These are phyloP conservation scores for Nyctanthes arbortristis DNA, from an alignment of 257 asterid species.

Conservation along the genomic window DNA sequence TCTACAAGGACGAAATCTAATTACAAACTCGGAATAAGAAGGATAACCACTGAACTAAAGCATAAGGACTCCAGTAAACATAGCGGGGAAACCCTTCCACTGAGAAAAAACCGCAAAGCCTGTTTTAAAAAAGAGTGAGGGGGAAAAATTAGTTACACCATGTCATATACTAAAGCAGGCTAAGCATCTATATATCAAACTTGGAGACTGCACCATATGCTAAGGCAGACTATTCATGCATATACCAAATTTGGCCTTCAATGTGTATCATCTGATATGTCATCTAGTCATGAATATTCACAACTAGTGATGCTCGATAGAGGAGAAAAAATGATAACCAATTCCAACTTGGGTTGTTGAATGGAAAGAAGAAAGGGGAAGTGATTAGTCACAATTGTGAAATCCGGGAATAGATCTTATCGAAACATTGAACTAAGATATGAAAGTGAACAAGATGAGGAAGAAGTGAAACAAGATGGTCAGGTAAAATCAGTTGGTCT, in stretches of 20 bases:
- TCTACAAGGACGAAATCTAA: slow-evolving; percentile 23
- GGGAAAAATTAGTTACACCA: neutral
- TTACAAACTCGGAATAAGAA: slow-evolving; percentile 15
- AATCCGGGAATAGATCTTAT: too few species aligned
- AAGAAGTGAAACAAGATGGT: too few species aligned
- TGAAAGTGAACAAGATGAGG: too few species aligned
- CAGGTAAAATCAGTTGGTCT: too few species aligned
- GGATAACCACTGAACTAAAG: slow-evolving; percentile 21
- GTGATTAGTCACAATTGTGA: too few species aligned
- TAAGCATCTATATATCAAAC: neutral
- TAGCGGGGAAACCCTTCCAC: slow-evolving; percentile 22
- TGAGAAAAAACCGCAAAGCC: slow-evolving; percentile 28
- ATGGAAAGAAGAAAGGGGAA: too few species aligned
- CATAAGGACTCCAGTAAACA: slow-evolving; percentile 21
- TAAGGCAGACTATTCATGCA: too few species aligned
- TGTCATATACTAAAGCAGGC: neutral
- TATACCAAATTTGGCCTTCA: too few species aligned
- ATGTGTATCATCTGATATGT: neutral
- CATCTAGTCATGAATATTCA: neutral
- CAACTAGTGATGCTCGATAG: neutral
- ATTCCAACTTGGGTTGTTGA: too few species aligned
- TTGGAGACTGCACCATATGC: too few species aligned
- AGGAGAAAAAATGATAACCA: too few species aligned
- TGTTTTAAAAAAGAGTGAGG: slow-evolving; percentile 1
- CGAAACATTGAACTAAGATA: too few species aligned